Evolutionary conservation across 148 eudicot genomes (phyloP).

Genomic region (Talinum fruticosum): DNA sequence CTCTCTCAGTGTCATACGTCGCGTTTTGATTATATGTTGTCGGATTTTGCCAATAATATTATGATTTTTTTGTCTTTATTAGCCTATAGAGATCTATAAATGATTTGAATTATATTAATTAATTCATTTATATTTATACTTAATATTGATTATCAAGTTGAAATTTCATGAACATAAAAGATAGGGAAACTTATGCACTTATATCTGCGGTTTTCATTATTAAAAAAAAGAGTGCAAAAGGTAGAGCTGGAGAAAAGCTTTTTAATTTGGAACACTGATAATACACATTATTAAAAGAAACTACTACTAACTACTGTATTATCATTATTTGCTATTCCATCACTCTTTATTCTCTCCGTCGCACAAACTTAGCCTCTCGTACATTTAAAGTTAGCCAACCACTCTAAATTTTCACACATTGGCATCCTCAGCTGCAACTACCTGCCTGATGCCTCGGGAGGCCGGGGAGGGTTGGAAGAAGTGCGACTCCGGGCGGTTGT

Average conservation of each 20-base stretch:
- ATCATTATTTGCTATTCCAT: background rate
- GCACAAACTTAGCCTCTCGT: background rate
- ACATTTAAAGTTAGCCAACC: background rate
- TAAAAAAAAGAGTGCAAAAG: background rate
- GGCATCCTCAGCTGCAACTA: background rate
- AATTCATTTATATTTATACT: too few relatives aligned
- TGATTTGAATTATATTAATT: too few relatives aligned
- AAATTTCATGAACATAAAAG: too few relatives aligned
- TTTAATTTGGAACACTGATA: background rate
- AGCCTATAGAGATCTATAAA: too few relatives aligned
- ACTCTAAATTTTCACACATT: background rate
- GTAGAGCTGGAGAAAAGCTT: background rate
- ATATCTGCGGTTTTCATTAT: too few relatives aligned
- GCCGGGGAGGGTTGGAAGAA: background rate
- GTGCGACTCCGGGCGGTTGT: conserved; percentile 31
- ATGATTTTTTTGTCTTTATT: too few relatives aligned
- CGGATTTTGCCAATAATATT: too few relatives aligned
- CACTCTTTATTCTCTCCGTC: background rate
- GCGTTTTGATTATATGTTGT: too few relatives aligned
- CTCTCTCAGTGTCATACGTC: too few relatives aligned
- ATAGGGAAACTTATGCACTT: too few relatives aligned
- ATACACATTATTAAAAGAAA: background rate
- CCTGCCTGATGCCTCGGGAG: background rate
- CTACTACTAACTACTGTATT: too few relatives aligned
- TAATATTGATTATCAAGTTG: too few relatives aligned